Base-by-base conservation (phyloP, 2,329 filamentous ascomycete genomes). In the Aspergillus glaucus region DNA sequence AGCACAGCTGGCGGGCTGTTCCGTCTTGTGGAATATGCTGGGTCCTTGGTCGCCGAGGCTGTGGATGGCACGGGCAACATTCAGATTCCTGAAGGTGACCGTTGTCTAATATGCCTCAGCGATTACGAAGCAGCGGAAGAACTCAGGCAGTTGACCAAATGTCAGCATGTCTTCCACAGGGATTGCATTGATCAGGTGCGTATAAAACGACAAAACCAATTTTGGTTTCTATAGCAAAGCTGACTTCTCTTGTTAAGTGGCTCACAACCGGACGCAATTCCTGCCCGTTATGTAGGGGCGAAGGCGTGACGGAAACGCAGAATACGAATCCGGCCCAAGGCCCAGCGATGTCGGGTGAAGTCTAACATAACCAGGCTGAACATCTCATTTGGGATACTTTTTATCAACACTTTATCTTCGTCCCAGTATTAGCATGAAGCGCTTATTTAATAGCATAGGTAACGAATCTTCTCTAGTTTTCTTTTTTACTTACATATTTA, bases 121-220 rank as follows among this genome's bases (percentile, higher is more conserved):
- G 82, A 86, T 56, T 86, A 85, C 60, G 80, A 84, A 62, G 71
- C 70, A 10, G 75, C 76, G 7, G 83, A 86, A 53, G 77, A 83
- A 57, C 76, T 80, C 21, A 73, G 83, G 50, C 77, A 78, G 61
- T 69, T 87, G 50, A 69, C 75, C 50, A 82, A 81, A 62, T 87
- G 83, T 69, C 77, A 77, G 43, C 83, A 87, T 63, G 62, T 85
- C 50, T 87, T 84, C 66, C 83, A 87, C 66, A 78, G 76, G 55
- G 78, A 84, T 56, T 87, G 83, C 64, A 86, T 87, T 63, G 83
- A 86, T 63, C 79, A 85, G 75, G 82, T 84, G 36, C 24, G 36
- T 10, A 8, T n/a, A 14, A 46, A 39, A 39, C 36, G n/a, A 17
- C 36, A 39, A 17, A n/a, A 39, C 1, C 60, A 41, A 47, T 17